phyloP scores from a whole-genome alignment of 192 early-diverging fungal genomes.

The Rhizophagus prolifer region DNA sequence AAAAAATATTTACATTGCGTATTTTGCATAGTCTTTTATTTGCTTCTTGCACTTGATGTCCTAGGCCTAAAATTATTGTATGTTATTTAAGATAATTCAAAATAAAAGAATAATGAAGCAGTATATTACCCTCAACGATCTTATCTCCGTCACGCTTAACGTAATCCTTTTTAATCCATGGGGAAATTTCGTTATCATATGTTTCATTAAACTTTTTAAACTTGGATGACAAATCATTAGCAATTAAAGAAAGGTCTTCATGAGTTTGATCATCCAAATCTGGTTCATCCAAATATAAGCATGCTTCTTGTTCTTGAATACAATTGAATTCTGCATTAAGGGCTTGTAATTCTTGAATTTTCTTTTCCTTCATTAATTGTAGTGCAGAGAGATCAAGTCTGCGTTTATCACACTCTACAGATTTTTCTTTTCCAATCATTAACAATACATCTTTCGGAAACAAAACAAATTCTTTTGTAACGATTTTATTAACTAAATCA shows the following conservation, averaged over 20 bases:
- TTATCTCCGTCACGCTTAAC: neutral
- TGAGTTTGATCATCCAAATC: neutral
- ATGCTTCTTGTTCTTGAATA: neutral
- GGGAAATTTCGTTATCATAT: conserved; percentile 5
- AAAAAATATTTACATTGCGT: neutral
- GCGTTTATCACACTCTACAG: neutral
- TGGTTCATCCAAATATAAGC: neutral
- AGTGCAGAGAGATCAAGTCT: conserved; percentile 11
- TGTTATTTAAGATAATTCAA: neutral
- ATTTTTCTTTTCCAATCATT: conserved; percentile 2
- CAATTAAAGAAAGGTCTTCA: neutral
- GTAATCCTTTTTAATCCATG: conserved; percentile 2
- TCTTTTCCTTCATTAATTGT: neutral
- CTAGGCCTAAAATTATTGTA: neutral
- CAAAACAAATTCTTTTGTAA: conserved; percentile 10
- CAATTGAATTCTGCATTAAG: neutral
- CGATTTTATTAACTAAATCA: neutral
- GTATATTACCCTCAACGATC: neutral
- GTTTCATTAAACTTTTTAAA: neutral
- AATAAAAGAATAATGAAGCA: neutral
- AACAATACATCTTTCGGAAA: conserved; percentile 6
- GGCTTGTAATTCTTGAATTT: neutral
- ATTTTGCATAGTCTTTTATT: conserved; percentile 2
- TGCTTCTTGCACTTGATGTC: conserved; percentile 6
- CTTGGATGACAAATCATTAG: neutral